Base-by-base conservation (phyloP, 2,329 filamentous ascomycete genomes). In the Juglanconis sp. region DNA sequence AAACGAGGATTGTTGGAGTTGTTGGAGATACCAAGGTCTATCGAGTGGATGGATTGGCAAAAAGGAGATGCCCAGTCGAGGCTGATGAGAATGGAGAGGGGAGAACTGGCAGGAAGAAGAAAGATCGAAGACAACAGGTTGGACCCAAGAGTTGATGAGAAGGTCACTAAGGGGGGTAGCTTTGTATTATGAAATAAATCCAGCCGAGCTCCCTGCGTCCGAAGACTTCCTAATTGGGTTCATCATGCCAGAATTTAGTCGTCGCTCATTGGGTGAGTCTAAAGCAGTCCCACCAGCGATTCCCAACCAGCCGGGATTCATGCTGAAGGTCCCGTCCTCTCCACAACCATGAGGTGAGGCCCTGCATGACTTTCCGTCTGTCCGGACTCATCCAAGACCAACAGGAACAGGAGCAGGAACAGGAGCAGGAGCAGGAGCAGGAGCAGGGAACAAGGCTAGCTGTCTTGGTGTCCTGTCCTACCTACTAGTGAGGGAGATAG, bases 321-420 rank as follows among this genome's bases (percentile, higher is more conserved):
- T 2, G 24, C 24, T 24, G 24, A 24, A 24, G 24, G 2, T 24
- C 24, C 24, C 24, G 24, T 24, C 32, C 44, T 42, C 53, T 40
- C 47, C 42, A 60, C 53, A 35, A 46, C 59, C 59, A 61, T 56
- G 59, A 61, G 48, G 53, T 53, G 54, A 57, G 51, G 55, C 35
- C 40, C 50, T 36, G 54, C 46, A 59, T 44, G n/a, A n/a, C 49
- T 46, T 60, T 63, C 61, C 61, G 54, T 61, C 61, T 59, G 61
- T 60, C 61, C 61, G 61, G 57, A 51, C 48, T 36, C 44, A 42
- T 13, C 57, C 51, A 49, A 50, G 7, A 40, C 51, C 30, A 40
- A 7, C 5, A 17, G 4, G 50, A 38, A 15, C 15, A 1, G 32
- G 1, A 24, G 24, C 24, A 24, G 24, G 24, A 24, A 24, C 24